A percentile compares a stretch with the other conserved stretches of the same genome.
These are phyloP conservation scores for Arabidopsis arenosa DNA, from an alignment of 345 rosid genomes.

Conservation along the genomic window DNA sequence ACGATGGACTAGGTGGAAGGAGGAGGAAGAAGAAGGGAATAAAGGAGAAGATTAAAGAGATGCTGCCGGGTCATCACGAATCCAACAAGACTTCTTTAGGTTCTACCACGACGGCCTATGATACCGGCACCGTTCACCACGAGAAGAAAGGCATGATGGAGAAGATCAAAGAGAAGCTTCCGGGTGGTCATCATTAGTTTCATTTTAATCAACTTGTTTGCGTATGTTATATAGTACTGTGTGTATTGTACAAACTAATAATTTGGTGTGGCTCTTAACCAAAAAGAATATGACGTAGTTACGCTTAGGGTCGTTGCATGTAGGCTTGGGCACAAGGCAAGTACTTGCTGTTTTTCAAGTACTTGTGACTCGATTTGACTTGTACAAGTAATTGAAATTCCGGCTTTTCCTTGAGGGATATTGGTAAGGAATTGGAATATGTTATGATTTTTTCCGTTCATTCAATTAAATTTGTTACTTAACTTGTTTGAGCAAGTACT, in stretches of 20 bases:
- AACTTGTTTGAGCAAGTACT: no score
- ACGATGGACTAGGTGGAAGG: constrained; percentile 71
- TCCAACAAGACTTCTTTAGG: constrained; percentile 44
- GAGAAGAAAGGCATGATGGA: constrained; percentile 71
- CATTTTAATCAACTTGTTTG: neutral
- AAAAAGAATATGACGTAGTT: neutral
- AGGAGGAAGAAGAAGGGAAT: constrained; percentile 70
- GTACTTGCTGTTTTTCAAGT: no score
- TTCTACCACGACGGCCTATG: constrained; percentile 40
- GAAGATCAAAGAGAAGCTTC: constrained; percentile 70
- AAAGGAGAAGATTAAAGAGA: constrained; percentile 55
- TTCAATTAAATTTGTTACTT: no score
- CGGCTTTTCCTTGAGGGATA: no score
- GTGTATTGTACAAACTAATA: neutral
- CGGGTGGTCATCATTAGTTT: constrained; percentile 45
- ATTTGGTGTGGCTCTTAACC: neutral
- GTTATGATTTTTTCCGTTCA: no score
- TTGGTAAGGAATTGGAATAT: no score
- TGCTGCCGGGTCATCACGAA: constrained; percentile 54
- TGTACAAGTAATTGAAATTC: no score
- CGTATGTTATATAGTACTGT: neutral
- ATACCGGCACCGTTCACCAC: constrained; percentile 39
- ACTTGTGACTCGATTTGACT: no score
- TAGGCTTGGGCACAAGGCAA: no score
- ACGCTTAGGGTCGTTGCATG: constrained; percentile 4